Evolutionary conservation across 2,329 filamentous ascomycete genomes (phyloP).

Genomic region (Fusarium sp.): DNA sequence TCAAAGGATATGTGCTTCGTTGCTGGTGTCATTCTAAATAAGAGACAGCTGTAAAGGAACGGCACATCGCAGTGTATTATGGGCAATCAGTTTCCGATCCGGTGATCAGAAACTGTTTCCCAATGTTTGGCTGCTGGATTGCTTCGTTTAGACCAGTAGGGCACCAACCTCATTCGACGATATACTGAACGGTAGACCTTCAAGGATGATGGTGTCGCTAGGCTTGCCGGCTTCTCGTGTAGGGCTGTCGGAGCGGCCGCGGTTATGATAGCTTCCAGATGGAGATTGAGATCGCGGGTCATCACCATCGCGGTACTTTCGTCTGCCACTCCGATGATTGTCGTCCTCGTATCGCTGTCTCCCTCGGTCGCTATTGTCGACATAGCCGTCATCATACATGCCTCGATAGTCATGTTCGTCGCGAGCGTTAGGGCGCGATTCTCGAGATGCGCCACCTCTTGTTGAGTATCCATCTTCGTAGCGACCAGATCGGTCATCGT

Average conservation of each 20-base stretch:
- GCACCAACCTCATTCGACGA: conserved; percentile 65
- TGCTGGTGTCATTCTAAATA: conserved; percentile 14
- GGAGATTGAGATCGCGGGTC: conserved; percentile 47
- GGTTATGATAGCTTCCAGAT: conserved; percentile 46
- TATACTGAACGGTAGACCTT: conserved; percentile 64
- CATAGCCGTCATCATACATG: conserved; percentile 58
- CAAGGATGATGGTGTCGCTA: conserved; percentile 67
- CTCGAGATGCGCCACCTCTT: conserved; percentile 43
- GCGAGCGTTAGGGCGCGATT: conserved; percentile 46
- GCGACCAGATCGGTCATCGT: conserved; percentile 46
- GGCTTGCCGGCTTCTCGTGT: conserved; percentile 58
- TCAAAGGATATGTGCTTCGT: conserved; percentile 24
- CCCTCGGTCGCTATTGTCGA: conserved; percentile 44
- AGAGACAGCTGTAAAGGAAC: conserved; percentile 10
- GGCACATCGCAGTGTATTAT: conserved; percentile 7
- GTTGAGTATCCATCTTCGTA: conserved; percentile 48
- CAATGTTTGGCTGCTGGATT: conserved; percentile 15
- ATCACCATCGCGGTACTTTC: conserved; percentile 42
- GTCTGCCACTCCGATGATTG: conserved; percentile 34
- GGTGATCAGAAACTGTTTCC: conserved; percentile 16
- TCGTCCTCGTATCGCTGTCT: conserved; percentile 44
- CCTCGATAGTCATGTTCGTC: conserved; percentile 54
- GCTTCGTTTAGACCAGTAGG: conserved; percentile 40
- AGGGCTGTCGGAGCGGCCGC: conserved; percentile 55
- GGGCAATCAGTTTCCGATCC: conserved; percentile 24